These are phyloP conservation scores for Exutisphaerella laricina DNA, from an alignment of 2,329 filamentous ascomycete species.

Conservation along the genomic window DNA sequence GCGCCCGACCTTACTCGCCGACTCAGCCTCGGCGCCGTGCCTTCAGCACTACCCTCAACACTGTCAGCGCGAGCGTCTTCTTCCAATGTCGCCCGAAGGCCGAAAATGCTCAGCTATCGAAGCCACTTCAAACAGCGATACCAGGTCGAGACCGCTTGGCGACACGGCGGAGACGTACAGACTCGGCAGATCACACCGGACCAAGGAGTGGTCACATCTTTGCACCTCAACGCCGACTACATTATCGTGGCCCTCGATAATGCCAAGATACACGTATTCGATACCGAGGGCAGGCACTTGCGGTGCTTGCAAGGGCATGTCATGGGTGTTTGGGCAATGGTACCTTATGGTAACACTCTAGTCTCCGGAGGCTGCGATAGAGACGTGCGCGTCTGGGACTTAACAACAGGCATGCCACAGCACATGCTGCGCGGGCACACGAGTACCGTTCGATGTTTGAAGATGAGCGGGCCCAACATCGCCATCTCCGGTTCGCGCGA, in stretches of 20 bases:
- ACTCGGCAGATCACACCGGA: constrained; percentile 90
- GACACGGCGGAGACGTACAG: constrained; percentile 78
- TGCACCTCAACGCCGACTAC: constrained; percentile 91
- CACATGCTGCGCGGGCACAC: constrained; percentile 91
- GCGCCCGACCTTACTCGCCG: constrained; percentile 42
- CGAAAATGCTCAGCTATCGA: constrained; percentile 75
- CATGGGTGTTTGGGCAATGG: constrained; percentile 99
- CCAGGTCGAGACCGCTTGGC: constrained; percentile 95
- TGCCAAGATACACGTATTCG: constrained; percentile 96
- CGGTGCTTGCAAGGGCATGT: constrained; percentile 91
- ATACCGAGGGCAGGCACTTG: constrained; percentile 80
- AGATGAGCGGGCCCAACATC: constrained; percentile 92
- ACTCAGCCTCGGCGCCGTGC: constrained; percentile 20
- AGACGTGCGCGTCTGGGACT: constrained; percentile 94
- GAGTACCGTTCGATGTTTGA: constrained; percentile 90
- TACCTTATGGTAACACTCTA: constrained; percentile 90
- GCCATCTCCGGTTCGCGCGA: constrained; percentile 96
- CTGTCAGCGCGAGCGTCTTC: constrained; percentile 34
- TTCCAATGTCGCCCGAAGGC: constrained; percentile 39
- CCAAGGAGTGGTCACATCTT: constrained; percentile 90
- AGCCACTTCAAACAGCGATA: constrained; percentile 98
- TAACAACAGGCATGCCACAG: constrained; percentile 73
- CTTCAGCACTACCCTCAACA: constrained; percentile 23
- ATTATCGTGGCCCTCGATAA: constrained; percentile 98
- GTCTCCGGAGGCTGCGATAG: constrained; percentile 96